Conservation (phyloP, 306 rosid genomes). For the Delonix regia region DNA sequence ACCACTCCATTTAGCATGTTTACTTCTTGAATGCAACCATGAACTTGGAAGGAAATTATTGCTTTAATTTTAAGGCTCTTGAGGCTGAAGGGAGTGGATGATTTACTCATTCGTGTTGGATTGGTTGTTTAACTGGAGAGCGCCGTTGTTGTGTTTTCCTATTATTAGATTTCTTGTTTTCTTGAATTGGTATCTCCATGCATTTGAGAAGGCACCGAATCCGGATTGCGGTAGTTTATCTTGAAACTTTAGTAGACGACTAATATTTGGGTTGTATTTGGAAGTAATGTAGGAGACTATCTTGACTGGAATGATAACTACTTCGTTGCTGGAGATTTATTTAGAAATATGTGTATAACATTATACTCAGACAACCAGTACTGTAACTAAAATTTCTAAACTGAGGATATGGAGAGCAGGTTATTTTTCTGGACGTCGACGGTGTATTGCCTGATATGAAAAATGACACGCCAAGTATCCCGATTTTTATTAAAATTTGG, state of each 20-base stretch:
- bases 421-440: too few species aligned
- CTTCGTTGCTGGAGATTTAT: background rate
- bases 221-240: too few species aligned
- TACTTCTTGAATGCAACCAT: background rate
- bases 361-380: background rate
- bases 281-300: background rate
- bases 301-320: background rate
- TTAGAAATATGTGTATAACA: background rate
- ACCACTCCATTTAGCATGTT: background rate
- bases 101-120: background rate
- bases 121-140: background rate
- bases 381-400: too few species aligned
- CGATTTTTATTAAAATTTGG: too few species aligned
- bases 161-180: background rate
- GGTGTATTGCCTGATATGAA: too few species aligned
- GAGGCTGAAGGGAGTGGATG: background rate
- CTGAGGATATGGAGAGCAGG: too few species aligned
- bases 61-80: too few species aligned
- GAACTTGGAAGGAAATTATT: background rate
- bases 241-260: too few species aligned
- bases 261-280: background rate
- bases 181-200: too few species aligned
- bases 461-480: too few species aligned
- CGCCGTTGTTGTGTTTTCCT: background rate
- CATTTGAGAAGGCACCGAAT: too few species aligned